phyloP scores from a whole-genome alignment of 2,329 filamentous ascomycete genomes.

The Sporothrix pseudoabietina region DNA sequence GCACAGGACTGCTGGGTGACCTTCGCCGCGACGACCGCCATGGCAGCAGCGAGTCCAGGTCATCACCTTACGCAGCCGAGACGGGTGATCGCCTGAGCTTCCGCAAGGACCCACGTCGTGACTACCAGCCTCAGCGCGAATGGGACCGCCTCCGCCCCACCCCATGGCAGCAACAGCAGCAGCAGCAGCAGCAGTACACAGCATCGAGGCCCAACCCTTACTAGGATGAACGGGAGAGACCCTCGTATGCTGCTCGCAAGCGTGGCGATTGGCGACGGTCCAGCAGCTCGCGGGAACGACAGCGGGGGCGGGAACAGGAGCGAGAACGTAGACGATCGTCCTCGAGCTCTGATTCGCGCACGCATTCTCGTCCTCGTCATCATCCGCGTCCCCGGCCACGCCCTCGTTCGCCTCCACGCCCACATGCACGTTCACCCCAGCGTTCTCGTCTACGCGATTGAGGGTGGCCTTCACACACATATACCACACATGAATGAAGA shows the following conservation, averaged over 20 bases:
- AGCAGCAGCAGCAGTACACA: constrained; percentile 34
- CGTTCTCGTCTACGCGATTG: neutral
- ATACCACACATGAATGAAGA: neutral
- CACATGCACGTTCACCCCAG: neutral
- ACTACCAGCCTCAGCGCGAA: constrained; percentile 33
- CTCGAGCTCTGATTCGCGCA: neutral
- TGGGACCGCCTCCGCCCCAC: constrained; percentile 35
- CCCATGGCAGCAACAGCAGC: constrained; percentile 36
- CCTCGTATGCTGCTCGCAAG: neutral
- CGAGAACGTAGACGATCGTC: neutral
- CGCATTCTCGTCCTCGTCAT: too few relatives aligned
- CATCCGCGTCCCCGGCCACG: neutral
- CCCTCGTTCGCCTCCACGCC: neutral
- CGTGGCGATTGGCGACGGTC: neutral
- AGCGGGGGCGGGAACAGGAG: too few relatives aligned
- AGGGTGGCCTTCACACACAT: neutral
- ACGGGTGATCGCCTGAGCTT: constrained; percentile 37
- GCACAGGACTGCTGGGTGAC: constrained; percentile 33
- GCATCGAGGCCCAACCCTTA: constrained; percentile 32
- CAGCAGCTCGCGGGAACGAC: neutral
- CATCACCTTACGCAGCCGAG: constrained; percentile 26
- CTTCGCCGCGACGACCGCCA: constrained; percentile 24
- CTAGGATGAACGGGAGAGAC: constrained; percentile 19
- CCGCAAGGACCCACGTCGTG: constrained; percentile 33
- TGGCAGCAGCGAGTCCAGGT: constrained; percentile 16